Base-by-base conservation (phyloP, 2,329 filamentous ascomycete species). In the Cercospora citrullina region DNA sequence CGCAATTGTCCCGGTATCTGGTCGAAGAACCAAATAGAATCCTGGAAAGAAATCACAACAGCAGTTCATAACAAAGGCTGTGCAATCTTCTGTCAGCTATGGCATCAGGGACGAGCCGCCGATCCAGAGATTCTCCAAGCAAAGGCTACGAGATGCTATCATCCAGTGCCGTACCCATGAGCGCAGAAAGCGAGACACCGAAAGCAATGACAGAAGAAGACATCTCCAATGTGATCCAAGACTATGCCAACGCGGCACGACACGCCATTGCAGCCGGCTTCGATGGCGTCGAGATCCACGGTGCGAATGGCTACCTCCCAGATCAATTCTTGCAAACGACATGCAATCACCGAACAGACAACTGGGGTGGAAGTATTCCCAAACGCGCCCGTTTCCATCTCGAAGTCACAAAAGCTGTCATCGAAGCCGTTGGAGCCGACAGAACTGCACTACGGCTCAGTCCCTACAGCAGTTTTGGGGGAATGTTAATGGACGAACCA, bases 401-500 rank as follows among this genome's bases (percentile, higher is more conserved):
- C 2, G 85, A 87, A 71, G 79, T 88, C n/a, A 84, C 85, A 74
- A 77, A 80, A 36, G 73, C 80, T 63, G 65, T 86, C 16, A 80
- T 81, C 0, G 71, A 78, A 36, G 78, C 79, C 0, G 76, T 86
- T 2, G 85, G 85, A 1, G 75, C 81, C 23, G 79, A 84, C 2
- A 67, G 65, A 21, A 73, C 71, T 1, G 86, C 83, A 0, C 83
- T 90, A n/a, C 84, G 88, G 0, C 77, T 91, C 2, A 86, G 82
- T 1, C 89, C 89, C 0, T 90, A 84, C 77, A 85, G 82, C 58
- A 77, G 78, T 0, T 90, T 87, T 76, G 86, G 90, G 12, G 84
- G 84, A 21, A 89, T 91, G 88, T 64, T 71, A 28, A 89, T 90
- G 87, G 69, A 75, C 0, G 82, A 91, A 57, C 88, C 88, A 0